These are phyloP conservation scores for Malassezia cuniculi DNA, from an alignment of 1,284 basidiomycete genomes.

Conservation along the genomic window DNA sequence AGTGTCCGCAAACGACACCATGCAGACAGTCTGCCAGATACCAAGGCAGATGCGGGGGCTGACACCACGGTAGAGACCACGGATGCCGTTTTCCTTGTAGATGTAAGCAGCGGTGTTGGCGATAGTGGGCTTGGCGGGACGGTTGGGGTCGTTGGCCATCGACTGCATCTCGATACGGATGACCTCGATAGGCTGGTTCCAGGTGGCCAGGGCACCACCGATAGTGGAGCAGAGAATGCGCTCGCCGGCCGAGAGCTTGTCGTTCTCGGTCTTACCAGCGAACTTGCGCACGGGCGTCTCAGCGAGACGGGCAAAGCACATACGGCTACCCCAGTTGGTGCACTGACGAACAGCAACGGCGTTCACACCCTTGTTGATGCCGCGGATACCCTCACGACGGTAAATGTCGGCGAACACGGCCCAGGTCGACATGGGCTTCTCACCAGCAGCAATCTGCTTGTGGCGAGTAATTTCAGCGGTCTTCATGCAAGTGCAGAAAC, in stretches of 20 bases:
- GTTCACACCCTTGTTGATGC: slow-evolving; percentile 99
- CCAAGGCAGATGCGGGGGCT: slow-evolving; percentile 91
- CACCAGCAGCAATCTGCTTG: slow-evolving; percentile 79
- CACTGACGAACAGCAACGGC: slow-evolving; percentile 87
- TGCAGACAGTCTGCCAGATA: slow-evolving; percentile 92
- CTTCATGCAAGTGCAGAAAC: slow-evolving; percentile 65
- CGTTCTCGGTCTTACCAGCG: slow-evolving; percentile 60
- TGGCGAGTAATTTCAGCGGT: slow-evolving; percentile 88
- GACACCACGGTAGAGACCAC: slow-evolving; percentile 92
- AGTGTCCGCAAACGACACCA: slow-evolving; percentile 93
- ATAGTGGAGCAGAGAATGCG: slow-evolving; percentile 81
- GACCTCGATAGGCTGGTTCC: slow-evolving; percentile 99
- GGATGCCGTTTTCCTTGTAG: slow-evolving; percentile 90
- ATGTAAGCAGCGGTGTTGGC: slow-evolving; percentile 73
- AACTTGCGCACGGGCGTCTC: slow-evolving; percentile 67
- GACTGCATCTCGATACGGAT: slow-evolving; percentile 98
- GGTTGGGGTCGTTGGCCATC: slow-evolving; percentile 73
- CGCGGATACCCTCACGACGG: slow-evolving; percentile 76
- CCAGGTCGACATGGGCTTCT: slow-evolving; percentile 78
- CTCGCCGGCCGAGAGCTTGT: slow-evolving; percentile 64
- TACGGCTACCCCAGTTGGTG: slow-evolving; percentile 99
- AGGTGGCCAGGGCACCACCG: slow-evolving; percentile 85
- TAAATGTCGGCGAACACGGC: slow-evolving; percentile 86
- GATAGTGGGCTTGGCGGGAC: slow-evolving; percentile 77
- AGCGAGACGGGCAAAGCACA: slow-evolving; percentile 90